Evolutionary conservation across 176 grass and related monocot genomes (phyloP).

Genomic region (Elaeis guineensis): DNA sequence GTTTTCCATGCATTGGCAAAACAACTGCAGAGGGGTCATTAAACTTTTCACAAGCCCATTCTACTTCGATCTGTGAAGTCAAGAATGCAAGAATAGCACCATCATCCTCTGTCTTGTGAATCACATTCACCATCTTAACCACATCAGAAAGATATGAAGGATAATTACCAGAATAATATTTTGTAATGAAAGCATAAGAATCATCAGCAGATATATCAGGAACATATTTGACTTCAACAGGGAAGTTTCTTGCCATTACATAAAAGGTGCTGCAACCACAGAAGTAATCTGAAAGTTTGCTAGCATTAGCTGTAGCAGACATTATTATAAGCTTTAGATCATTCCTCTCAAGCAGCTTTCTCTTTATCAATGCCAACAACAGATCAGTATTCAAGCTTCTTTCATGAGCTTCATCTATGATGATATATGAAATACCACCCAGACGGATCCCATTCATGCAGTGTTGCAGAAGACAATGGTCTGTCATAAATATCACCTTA

Average conservation of each 20-base stretch:
- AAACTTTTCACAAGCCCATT: slow-evolving; percentile 12
- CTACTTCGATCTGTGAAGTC: slow-evolving; percentile 57
- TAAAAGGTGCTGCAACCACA: slow-evolving; percentile 57
- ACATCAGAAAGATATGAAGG: slow-evolving; percentile 73
- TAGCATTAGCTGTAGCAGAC: slow-evolving; percentile 86
- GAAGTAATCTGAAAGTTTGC: slow-evolving; percentile 72
- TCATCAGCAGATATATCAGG: slow-evolving; percentile 35
- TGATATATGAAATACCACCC: slow-evolving; percentile 64
- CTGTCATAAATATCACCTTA: slow-evolving; percentile 71
- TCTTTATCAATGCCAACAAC: slow-evolving; percentile 85
- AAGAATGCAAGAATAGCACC: slow-evolving; percentile 90
- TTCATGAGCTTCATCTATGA: slow-evolving; percentile 96
- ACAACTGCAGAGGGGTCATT: slow-evolving; percentile 5
- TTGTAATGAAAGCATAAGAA: slow-evolving; percentile 26
- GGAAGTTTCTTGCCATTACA: slow-evolving; percentile 70
- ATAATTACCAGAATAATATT: slow-evolving; percentile 25
- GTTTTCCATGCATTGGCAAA: slow-evolving; percentile 13
- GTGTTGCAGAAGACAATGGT: slow-evolving; percentile 60
- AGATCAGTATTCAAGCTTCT: slow-evolving; percentile 96
- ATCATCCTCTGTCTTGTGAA: slow-evolving; percentile 79
- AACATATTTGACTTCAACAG: slow-evolving; percentile 87
- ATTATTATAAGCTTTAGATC: slow-evolving; percentile 87
- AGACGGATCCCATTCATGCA: slow-evolving; percentile 47
- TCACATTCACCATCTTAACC: slow-evolving; percentile 51
- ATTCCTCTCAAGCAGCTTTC: slow-evolving; percentile 52